Base-by-base conservation (phyloP, 768 basidiomycete species). In the Tylopilus rubrobrunneus region DNA sequence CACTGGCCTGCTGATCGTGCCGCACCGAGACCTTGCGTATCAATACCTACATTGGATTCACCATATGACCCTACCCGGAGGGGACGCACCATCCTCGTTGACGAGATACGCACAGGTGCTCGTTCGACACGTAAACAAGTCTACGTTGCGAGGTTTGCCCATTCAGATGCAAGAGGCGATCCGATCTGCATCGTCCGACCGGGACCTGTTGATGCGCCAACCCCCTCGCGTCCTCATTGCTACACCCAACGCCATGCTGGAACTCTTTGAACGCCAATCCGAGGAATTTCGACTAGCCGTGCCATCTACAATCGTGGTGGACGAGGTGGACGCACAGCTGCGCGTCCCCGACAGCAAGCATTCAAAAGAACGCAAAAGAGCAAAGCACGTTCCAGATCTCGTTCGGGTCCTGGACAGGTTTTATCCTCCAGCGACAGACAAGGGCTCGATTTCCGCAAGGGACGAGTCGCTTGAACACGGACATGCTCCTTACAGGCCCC, bases 291-390 rank as follows among this genome's bases (percentile, higher is more conserved):
- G 75, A 49, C 56, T 87, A 45, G 60, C 67, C 7, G 69, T 67
- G 46, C 68, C 87, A 48, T 78, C 78, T 14, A 79, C 77, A 2
- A 76, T 91, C 45, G 82, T 84, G 34, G 82, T 90, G 51, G 89
- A 91, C 58, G 89, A 91, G 65, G 84, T 82, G 45, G 89, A 91
- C 62, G 86, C 84, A 66, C 71, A 90, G 39, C 73, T 92, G 50
- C 80, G 79, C 54, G 69, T 77, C 6, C 78, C 84, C 19, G 41
- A 5, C 8, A 46, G 67, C 63, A 54, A 75, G 72, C 53, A 68
- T 68, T 42, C 73, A 58, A 62, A 76, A 63, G 75, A 68, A 48
- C 65, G 61, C 48, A 65, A 67, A 53, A 77, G 74, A 61, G 72
- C 21, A 48, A 72, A 69, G 48, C 89, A 89, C 60, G 78, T 82